Percentiles rank a stretch among this genome's conserved stretches.
phyloP scores from a whole-genome alignment of 805 yeast species.

The Cyberlindnera lachancei region DNA sequence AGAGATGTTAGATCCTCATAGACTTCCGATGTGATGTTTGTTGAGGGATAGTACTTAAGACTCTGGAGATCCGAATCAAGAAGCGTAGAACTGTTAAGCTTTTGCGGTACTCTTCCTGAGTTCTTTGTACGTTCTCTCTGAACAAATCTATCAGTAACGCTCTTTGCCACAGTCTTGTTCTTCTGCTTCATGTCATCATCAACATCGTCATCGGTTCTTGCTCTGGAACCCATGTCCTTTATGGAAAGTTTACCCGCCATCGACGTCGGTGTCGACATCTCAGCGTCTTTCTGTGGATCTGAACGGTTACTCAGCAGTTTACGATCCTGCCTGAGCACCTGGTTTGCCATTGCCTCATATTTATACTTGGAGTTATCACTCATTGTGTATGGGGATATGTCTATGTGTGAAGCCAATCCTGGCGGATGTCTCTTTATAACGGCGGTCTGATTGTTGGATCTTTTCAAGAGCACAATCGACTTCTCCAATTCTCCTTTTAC shows the following conservation, averaged over 20 bases:
- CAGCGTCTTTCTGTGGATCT: constrained; percentile 36
- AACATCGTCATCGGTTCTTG: constrained; percentile 6
- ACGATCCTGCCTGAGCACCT: constrained; percentile 56
- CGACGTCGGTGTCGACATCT: constrained; percentile 60
- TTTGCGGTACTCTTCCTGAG: constrained; percentile 7
- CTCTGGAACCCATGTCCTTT: constrained; percentile 59
- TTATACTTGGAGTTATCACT: constrained; percentile 33
- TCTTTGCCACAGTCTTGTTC: constrained; percentile 13
- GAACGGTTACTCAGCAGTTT: constrained; percentile 37
- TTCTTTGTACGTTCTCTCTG: constrained; percentile 15
- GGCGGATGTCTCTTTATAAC: too few relatives aligned
- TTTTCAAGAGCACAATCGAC: too few relatives aligned
- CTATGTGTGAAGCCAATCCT: too few relatives aligned
- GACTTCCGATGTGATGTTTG: constrained; percentile 38
- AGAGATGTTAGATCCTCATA: constrained; percentile 55
- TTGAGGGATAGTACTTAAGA: constrained; percentile 56
- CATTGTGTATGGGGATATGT: too few relatives aligned
- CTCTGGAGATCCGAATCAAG: constrained; percentile 35
- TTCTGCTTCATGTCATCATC: too few relatives aligned
- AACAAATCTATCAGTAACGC: constrained; percentile 13
- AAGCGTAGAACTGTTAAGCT: constrained; percentile 21
- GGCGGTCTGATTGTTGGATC: too few relatives aligned
- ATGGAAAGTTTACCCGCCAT: constrained; percentile 60
- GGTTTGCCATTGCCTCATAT: constrained; percentile 71
- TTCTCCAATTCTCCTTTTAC: too few relatives aligned